Conservation (phyloP, 2,329 filamentous ascomycete species). For the Annulohypoxylon truncatum region DNA sequence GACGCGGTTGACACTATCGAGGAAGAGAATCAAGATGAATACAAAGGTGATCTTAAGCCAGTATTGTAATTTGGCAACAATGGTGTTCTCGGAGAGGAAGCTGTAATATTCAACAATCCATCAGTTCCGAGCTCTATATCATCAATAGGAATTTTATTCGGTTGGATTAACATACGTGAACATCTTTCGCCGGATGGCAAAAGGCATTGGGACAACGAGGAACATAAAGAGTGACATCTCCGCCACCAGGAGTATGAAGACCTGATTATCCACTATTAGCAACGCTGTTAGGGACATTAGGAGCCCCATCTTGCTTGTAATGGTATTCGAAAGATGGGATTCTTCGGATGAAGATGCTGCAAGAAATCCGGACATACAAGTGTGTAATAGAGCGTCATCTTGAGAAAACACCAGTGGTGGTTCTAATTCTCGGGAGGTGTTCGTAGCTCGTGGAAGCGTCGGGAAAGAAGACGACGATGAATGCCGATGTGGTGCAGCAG, state of each 20-base stretch:
- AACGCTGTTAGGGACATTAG: constrained; percentile 12
- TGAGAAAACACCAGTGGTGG: constrained; percentile 41
- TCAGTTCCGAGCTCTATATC: constrained; percentile 6
- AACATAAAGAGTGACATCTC: constrained; percentile 87
- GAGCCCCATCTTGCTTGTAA: not conserved
- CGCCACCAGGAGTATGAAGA: constrained; percentile 83
- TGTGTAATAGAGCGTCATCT: constrained; percentile 64
- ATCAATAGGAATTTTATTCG: constrained; percentile 1
- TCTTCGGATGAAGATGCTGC: not conserved
- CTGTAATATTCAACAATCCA: constrained; percentile 54
- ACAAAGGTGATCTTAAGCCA: constrained; percentile 99
- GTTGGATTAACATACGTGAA: constrained; percentile 68
- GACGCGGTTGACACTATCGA: constrained; percentile 95
- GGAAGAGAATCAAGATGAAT: constrained; percentile 97
- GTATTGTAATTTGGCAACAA: constrained; percentile 94
- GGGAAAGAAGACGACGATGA: constrained; percentile 11
- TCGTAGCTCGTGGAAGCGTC: constrained; percentile 17
- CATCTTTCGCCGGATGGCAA: constrained; percentile 84
- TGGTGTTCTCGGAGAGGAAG: constrained; percentile 90
- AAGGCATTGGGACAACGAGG: constrained; percentile 88
- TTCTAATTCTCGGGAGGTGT: not conserved
- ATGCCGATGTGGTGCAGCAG: constrained; percentile 16
- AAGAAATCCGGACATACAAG: constrained; percentile 54
- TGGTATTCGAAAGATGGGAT: not conserved
- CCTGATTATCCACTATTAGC: constrained; percentile 62